A percentile compares a stretch with the other conserved stretches of the same genome.
phyloP scores from a whole-genome alignment of 2,329 filamentous ascomycete genomes.

The Cytospora mali region DNA sequence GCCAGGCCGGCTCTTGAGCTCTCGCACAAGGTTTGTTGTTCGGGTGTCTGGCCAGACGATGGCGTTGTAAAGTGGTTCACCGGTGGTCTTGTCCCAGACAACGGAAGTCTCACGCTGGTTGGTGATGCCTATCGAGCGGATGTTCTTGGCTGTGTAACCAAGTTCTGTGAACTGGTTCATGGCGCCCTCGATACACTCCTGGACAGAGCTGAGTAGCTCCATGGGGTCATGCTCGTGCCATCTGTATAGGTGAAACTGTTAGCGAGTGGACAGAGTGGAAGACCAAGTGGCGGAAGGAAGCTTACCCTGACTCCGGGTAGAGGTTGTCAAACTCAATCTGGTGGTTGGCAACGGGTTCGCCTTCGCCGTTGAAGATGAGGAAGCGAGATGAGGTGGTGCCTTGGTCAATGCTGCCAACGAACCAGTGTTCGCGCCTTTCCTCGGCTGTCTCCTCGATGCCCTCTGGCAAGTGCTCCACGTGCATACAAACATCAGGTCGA shows the following conservation, averaged over 20 bases:
- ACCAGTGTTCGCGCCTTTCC: conserved; percentile 49
- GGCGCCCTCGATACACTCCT: conserved; percentile 78
- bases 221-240: conserved; percentile 89
- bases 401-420: conserved; percentile 87
- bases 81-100: conserved; percentile 80
- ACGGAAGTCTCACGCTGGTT: conserved; percentile 90
- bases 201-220: conserved; percentile 74
- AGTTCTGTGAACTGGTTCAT: conserved; percentile 70
- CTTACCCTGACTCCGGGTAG: conserved; percentile 83
- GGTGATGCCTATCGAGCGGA: conserved; percentile 81
- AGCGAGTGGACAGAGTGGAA: conserved; percentile 21
- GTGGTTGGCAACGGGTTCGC: conserved; percentile 78
- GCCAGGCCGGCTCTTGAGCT: conserved; percentile 68
- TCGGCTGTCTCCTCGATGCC: conserved; percentile 34
- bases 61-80: conserved; percentile 79
- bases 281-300: conserved; percentile 33
- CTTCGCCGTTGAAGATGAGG: conserved; percentile 82
- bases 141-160: conserved; percentile 68
- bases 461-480: conserved; percentile 32
- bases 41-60: conserved; percentile 91
- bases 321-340: conserved; percentile 86
- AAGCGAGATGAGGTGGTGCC: conserved; percentile 89
- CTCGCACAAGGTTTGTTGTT: conserved; percentile 71
- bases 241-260: conserved; percentile 46
- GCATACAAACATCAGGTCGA: conserved; percentile 4